Base-by-base conservation (phyloP, 2,329 filamentous ascomycete genomes). In the Trichophyton schoenleinii region DNA sequence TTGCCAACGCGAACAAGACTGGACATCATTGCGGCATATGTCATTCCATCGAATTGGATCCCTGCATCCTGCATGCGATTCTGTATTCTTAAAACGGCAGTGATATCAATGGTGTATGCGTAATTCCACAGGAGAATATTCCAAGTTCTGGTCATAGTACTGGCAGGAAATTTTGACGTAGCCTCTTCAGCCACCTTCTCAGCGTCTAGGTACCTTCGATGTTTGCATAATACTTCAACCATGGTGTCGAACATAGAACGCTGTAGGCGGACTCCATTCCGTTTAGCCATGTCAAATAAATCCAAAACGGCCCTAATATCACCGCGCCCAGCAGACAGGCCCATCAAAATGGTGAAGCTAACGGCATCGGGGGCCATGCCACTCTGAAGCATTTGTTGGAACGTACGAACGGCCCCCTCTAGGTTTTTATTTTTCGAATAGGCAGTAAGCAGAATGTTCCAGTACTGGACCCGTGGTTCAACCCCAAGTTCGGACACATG, bases 391-490 rank as follows among this genome's bases (percentile, higher is more conserved):
- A 94, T 79, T 8, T 80, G 74, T 18, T 84, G 79, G 67, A 95
- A 91, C 57, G 80, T 79, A 5, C 77, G 70, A 61, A 89, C 75
- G 11, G 86, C 87, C 4, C 83, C 82, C n/a, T 83, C 77, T 49
- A 88, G 80, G 69, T 94, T 84, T 57, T 83, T 79, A 0, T 81
- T 81, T 66, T 83, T 84, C 18, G 80, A 79, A 72, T 91, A 82
- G 2, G 87, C 86, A 67, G 86, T 83, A 53, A 97, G 77, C 31
- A 96, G 73, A 22, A 86, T 84, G 69, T 95, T 95, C 86, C 87
- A 95, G 64, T 81, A 83, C 41, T 78, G 70, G 1, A 80, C 71
- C 64, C 84, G 82, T 5, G 86, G 86, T 48, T 76, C 66, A 15
- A 87, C 67, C 0, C 76, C 73, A 67, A 85, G 86, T 58, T 83